Evolutionary conservation across 805 yeast species (phyloP).

Genomic region (Pichia occidentalis): DNA sequence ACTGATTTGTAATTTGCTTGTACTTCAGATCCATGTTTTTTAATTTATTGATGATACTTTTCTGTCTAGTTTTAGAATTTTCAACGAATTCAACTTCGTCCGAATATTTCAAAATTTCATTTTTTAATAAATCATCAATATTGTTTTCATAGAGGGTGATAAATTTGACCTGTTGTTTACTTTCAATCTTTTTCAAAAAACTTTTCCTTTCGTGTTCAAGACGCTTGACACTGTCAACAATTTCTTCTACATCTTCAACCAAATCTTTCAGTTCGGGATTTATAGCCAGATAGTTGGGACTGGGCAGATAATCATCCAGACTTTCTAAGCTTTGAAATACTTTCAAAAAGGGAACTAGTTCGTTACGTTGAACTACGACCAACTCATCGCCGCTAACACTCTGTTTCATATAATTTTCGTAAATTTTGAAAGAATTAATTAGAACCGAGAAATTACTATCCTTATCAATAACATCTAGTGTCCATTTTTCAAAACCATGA

Average conservation of each 20-base stretch:
- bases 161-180: conserved; percentile 33
- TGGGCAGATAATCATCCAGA: conserved; percentile 35
- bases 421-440: conserved; percentile 34
- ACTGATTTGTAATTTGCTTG: conserved; percentile 32
- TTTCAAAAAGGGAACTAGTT: conserved; percentile 41
- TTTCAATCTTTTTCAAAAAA: conserved; percentile 37
- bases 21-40: conserved; percentile 23
- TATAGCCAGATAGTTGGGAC: conserved; percentile 30
- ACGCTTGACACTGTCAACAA: conserved; percentile 25
- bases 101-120: conserved; percentile 41
- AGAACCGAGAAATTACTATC: conserved; percentile 34
- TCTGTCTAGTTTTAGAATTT: conserved; percentile 33
- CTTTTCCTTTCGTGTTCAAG: conserved; percentile 34
- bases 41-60: conserved; percentile 24
- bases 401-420: conserved; percentile 44
- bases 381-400: conserved; percentile 59
- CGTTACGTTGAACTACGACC: conserved; percentile 39
- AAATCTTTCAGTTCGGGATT: conserved; percentile 29
- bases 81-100: conserved; percentile 44
- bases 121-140: conserved; percentile 30
- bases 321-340: conserved; percentile 30
- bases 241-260: conserved; percentile 33
- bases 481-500: conserved; percentile 54
- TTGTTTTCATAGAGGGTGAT: conserved; percentile 12
- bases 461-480: conserved; percentile 38